Evolutionary conservation across 1,284 basidiomycete species (phyloP).

Genomic region (Boletus subluridellus): DNA sequence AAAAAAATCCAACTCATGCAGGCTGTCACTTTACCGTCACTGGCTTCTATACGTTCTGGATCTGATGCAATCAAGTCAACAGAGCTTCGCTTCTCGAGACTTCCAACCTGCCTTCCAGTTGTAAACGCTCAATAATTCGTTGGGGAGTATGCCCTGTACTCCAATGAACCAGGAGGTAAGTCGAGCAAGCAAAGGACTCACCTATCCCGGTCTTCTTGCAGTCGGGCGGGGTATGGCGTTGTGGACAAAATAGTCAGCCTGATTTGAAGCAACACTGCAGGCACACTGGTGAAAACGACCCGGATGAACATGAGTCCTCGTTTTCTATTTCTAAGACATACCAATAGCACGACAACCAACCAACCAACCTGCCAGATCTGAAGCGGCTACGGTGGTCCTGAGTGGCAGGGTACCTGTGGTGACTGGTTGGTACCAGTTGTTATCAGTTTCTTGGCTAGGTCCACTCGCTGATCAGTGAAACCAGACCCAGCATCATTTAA

Average conservation of each 20-base stretch:
- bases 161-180: neutral
- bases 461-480: too few species aligned
- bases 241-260: conserved; percentile 58
- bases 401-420: too few species aligned
- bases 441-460: too few species aligned
- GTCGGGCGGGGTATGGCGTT: conserved; percentile 37
- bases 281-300: too few species aligned
- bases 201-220: neutral
- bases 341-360: conserved; percentile 51
- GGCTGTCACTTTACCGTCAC: too few species aligned
- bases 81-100: neutral
- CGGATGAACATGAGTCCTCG: neutral
- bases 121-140: neutral
- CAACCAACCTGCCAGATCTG: conserved; percentile 19
- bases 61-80: neutral
- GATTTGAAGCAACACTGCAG: neutral
- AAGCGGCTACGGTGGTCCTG: too few species aligned
- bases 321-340: conserved; percentile 18
- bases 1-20: neutral
- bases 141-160: conserved; percentile 7
- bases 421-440: too few species aligned
- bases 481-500: neutral
- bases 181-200: conserved; percentile 13
- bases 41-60: too few species aligned
- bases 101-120: conserved; percentile 48